phyloP scores from a whole-genome alignment of 1,284 basidiomycete species.

The Cronartium ribicola region DNA sequence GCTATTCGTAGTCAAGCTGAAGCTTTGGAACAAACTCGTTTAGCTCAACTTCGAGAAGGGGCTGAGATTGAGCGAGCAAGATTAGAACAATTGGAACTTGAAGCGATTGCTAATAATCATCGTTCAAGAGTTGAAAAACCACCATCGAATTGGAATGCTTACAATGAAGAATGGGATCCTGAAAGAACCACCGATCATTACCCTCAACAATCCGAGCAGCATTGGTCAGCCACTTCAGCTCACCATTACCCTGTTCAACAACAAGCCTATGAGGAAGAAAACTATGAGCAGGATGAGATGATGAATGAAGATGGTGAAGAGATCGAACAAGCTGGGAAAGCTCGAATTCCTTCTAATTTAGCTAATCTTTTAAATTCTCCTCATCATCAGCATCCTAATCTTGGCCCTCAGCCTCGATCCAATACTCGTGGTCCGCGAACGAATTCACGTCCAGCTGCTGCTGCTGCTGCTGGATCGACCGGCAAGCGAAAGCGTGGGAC shows the following conservation, averaged over 20 bases:
- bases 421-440: background rate
- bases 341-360: constrained; percentile 38
- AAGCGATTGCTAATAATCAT: background rate
- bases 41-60: constrained; percentile 20
- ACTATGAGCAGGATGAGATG: background rate
- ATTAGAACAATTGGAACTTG: constrained; percentile 12
- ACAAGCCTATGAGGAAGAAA: background rate
- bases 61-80: constrained; percentile 14
- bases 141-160: background rate
- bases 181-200: background rate
- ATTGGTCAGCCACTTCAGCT: constrained; percentile 1
- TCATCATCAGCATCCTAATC: constrained; percentile 9
- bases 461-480: constrained; percentile 6
- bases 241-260: background rate
- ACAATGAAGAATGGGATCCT: background rate
- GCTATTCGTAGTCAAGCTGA: constrained; percentile 18
- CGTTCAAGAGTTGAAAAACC: background rate
- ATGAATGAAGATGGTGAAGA: constrained; percentile 1
- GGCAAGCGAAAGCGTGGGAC: constrained; percentile 30
- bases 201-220: background rate
- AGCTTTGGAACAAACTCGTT: constrained; percentile 23
- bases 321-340: background rate
- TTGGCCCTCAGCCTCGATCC: background rate
- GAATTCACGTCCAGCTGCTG: constrained; percentile 13
- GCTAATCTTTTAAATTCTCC: constrained; percentile 42